Percentiles rank a stretch among this genome's conserved stretches.
Evolutionary conservation across 208 protist genomes (phyloP).

Genomic region (Wallacemonas sp.): DNA sequence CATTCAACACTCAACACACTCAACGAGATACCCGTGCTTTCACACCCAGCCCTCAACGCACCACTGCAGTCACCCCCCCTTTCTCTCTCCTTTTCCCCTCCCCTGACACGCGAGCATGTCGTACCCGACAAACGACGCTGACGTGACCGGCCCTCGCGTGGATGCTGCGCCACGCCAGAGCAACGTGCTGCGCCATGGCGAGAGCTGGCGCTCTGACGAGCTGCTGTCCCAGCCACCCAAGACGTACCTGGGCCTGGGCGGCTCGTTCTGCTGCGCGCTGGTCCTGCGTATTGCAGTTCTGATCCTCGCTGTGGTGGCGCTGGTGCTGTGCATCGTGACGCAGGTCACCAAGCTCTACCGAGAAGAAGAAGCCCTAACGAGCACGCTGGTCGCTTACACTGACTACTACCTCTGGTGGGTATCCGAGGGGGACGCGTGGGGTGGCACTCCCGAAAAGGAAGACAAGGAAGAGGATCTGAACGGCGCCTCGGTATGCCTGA

Average conservation of each 20-base stretch:
- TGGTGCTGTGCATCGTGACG: conserved; percentile 15
- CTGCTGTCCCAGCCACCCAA: conserved; percentile 1
- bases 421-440: not conserved
- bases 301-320: not conserved
- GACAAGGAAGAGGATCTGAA: not conserved
- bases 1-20: too few relatives aligned
- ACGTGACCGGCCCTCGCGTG: not conserved
- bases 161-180: not conserved
- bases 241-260: not conserved
- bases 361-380: not conserved
- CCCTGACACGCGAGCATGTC: too few relatives aligned
- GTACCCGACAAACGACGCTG: too few relatives aligned
- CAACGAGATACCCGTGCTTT: too few relatives aligned
- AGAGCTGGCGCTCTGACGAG: not conserved
- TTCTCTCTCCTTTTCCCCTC: too few relatives aligned
- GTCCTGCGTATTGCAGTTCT: not conserved
- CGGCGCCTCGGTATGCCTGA: not conserved
- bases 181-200: not conserved
- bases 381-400: not conserved
- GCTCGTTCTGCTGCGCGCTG: conserved; percentile 5
- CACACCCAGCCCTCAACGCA: too few relatives aligned
- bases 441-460: not conserved
- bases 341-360: not conserved
- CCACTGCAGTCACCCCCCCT: too few relatives aligned
- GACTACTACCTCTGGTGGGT: not conserved